Percentiles rank a stretch among this genome's conserved stretches.
These are phyloP conservation scores for Venturia nashicola DNA, from an alignment of 2,329 filamentous ascomycete genomes.

Conservation along the genomic window DNA sequence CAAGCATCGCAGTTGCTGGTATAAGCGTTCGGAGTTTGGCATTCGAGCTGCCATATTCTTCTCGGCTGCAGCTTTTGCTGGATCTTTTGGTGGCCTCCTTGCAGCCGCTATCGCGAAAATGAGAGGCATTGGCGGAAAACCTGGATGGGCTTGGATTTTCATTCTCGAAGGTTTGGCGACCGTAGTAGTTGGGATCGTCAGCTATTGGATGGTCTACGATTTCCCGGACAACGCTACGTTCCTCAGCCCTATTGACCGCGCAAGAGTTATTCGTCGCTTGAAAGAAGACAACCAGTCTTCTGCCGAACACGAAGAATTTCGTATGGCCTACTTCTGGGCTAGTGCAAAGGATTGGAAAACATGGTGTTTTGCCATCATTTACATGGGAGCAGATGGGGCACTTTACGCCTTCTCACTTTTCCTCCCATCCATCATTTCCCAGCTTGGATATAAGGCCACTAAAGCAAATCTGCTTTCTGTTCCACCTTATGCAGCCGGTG, in stretches of 20 bases:
- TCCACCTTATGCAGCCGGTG: conserved; percentile 62
- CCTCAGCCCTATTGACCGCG: conserved; percentile 55
- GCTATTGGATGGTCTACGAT: conserved; percentile 71
- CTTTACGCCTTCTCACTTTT: conserved; percentile 70
- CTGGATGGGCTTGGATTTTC: conserved; percentile 34
- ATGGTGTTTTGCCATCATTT: conserved; percentile 60
- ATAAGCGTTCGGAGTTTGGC: conserved; percentile 65
- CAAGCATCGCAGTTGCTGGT: conserved; percentile 79
- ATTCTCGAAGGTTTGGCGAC: conserved; percentile 49
- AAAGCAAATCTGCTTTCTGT: conserved; percentile 61
- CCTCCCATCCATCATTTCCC: conserved; percentile 63
- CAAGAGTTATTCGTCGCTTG: conserved; percentile 59
- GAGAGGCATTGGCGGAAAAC: conserved; percentile 44
- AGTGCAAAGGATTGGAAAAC: conserved; percentile 77
- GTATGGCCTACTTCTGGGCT: conserved; percentile 58
- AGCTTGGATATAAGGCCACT: conserved; percentile 44
- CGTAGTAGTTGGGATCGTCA: conserved; percentile 52
- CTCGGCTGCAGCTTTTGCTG: conserved; percentile 66
- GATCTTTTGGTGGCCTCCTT: conserved; percentile 64
- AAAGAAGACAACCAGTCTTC: conserved; percentile 59
- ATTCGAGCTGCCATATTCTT: conserved; percentile 76
- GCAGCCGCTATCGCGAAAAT: conserved; percentile 61
- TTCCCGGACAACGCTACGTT: conserved; percentile 70
- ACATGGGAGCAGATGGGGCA: conserved; percentile 62
- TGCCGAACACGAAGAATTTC: conserved; percentile 65